Evolutionary conservation across 176 grass and related monocot species (phyloP).

Genomic region (Paspalum vaginatum): DNA sequence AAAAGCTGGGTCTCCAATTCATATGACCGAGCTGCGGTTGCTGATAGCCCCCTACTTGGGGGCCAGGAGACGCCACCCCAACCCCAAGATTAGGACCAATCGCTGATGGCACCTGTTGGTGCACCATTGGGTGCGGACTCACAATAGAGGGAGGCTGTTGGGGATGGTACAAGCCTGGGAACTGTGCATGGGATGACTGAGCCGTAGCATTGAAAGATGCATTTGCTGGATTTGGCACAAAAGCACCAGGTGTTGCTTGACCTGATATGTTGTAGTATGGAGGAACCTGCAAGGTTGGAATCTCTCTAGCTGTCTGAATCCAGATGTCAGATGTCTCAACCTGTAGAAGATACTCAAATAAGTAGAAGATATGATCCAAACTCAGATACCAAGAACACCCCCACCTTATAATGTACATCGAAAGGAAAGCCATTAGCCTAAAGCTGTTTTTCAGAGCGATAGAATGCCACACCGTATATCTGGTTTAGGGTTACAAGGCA

Average conservation of each 20-base stretch:
- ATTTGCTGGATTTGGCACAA: conserved; percentile 69
- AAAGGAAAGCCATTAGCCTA: background rate
- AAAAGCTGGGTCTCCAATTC: conserved; percentile 77
- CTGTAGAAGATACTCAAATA: conserved; percentile 36
- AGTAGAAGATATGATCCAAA: background rate
- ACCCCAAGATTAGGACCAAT: conserved; percentile 69
- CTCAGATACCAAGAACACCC: background rate
- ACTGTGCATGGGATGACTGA: conserved; percentile 67
- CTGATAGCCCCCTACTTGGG: conserved; percentile 81
- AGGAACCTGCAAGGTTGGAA: conserved; percentile 59
- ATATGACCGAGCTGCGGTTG: conserved; percentile 70
- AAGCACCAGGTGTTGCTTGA: conserved; percentile 68
- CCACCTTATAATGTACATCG: background rate
- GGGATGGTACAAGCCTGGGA: conserved; percentile 72
- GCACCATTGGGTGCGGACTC: conserved; percentile 70
- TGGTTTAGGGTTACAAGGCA: background rate
- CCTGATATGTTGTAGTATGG: conserved; percentile 71
- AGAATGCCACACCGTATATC: background rate
- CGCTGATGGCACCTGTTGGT: conserved; percentile 64
- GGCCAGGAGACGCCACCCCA: conserved; percentile 61
- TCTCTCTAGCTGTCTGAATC: conserved; percentile 69
- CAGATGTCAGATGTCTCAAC: conserved; percentile 79
- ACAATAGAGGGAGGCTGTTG: conserved; percentile 67
- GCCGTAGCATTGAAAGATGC: conserved; percentile 73
- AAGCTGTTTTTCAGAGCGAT: background rate